phyloP scores from a whole-genome alignment of 345 rosid genomes.

The Pistacia atlantica region DNA sequence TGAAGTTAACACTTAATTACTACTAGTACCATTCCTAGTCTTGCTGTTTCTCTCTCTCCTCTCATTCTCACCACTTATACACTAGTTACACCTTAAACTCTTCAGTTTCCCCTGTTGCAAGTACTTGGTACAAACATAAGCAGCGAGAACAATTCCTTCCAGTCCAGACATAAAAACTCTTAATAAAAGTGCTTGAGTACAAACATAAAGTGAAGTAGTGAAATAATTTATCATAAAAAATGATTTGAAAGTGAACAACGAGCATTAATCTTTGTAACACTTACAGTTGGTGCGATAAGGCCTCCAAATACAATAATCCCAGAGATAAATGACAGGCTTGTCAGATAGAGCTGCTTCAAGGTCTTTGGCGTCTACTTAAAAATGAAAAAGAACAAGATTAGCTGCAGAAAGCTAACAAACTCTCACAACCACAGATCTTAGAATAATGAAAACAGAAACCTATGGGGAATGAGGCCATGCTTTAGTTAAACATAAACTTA shows the following conservation, averaged over 20 bases:
- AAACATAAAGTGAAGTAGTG: no score
- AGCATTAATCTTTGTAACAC: constrained; percentile 16
- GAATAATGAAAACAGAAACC: not conserved
- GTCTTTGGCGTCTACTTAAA: constrained; percentile 72
- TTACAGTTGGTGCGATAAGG: constrained; percentile 87
- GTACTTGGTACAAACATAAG: not conserved
- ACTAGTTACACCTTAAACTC: not conserved
- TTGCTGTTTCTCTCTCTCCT: not conserved
- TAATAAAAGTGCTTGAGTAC: no score
- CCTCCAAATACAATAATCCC: constrained; percentile 90
- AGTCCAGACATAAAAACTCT: not conserved
- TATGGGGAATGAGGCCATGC: not conserved
- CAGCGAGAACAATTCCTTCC: not conserved
- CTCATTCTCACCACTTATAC: not conserved
- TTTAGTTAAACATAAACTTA: not conserved
- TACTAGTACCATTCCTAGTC: not conserved
- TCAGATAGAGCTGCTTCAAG: constrained; percentile 79
- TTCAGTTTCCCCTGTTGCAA: not conserved
- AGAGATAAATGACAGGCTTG: constrained; percentile 67
- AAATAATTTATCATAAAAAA: not conserved
- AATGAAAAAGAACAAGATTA: constrained; percentile 11
- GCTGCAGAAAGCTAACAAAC: not conserved
- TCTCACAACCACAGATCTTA: no score
- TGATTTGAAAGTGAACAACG: not conserved
- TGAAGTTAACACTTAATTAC: not conserved